These are phyloP conservation scores for Immersiporthe knoxdaviesiana DNA, from an alignment of 2,329 filamentous ascomycete species.

Conservation along the genomic window DNA sequence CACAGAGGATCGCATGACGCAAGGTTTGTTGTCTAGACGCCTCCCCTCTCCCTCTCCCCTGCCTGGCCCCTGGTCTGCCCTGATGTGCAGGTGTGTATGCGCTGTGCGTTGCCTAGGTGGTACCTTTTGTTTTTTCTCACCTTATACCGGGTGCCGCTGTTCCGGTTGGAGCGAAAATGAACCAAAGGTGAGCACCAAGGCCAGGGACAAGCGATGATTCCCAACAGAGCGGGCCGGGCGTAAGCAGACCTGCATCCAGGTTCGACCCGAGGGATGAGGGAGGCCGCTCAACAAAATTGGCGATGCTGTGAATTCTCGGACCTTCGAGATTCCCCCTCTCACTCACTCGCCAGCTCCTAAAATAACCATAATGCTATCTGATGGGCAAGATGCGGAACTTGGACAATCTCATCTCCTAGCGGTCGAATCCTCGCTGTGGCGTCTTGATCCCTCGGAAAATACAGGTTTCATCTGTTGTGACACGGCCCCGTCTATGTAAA, in stretches of 20 bases:
- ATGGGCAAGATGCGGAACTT: not conserved
- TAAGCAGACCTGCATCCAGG: constrained; percentile 20
- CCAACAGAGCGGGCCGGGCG: constrained; percentile 16
- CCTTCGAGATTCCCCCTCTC: not conserved
- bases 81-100: not conserved
- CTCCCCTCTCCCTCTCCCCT: not conserved
- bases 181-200: not conserved
- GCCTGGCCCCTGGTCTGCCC: constrained; percentile 1
- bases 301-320: not conserved
- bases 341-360: not conserved
- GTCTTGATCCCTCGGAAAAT: not conserved
- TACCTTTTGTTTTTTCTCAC: too few species aligned
- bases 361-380: not conserved
- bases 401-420: not conserved
- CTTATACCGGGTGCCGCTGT: constrained; percentile 5
- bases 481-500: not conserved
- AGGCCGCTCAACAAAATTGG: constrained; percentile 12
- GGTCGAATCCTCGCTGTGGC: not conserved
- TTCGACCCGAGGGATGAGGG: constrained; percentile 2
- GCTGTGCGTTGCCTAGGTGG: not conserved
- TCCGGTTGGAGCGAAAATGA: not conserved
- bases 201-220: not conserved
- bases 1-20: constrained; percentile 3
- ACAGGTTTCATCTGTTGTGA: not conserved
- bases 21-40: not conserved